Percentiles rank a stretch among this genome's conserved stretches.
phyloP scores from a whole-genome alignment of 306 rosid species.

The Castanea sativa region DNA sequence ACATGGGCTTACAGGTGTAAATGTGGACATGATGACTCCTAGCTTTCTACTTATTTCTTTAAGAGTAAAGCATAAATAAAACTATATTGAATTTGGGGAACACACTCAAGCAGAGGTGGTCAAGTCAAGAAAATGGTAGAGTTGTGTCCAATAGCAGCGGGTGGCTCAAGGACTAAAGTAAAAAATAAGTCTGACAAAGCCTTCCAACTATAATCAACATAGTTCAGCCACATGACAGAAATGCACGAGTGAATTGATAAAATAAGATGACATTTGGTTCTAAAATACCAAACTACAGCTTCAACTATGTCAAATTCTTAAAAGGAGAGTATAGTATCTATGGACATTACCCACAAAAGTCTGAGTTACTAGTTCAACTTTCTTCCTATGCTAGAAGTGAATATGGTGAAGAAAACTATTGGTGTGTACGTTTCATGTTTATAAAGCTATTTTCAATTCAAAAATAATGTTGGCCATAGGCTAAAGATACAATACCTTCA shows the following conservation, averaged over 20 bases:
- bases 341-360: no score
- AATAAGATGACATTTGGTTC: not conserved
- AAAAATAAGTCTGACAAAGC: slow-evolving; percentile 31
- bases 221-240: slow-evolving; percentile 8
- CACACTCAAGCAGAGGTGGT: slow-evolving; percentile 29
- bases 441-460: no score
- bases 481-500: not conserved
- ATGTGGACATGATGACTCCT: slow-evolving; percentile 19
- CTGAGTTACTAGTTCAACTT: not conserved
- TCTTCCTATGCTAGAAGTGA: not conserved
- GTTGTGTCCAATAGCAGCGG: slow-evolving; percentile 29
- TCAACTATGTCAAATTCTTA: no score
- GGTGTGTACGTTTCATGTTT: not conserved
- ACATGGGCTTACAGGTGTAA: slow-evolving; percentile 37
- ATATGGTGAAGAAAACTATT: not conserved
- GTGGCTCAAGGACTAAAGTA: slow-evolving; percentile 71
- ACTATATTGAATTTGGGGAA: slow-evolving; percentile 7
- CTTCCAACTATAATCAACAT: slow-evolving; percentile 19
- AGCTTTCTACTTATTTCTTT: not conserved
- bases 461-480: not conserved
- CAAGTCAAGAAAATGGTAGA: slow-evolving; percentile 37
- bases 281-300: no score
- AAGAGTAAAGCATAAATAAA: slow-evolving; percentile 5
- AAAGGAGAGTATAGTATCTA: no score
- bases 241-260: slow-evolving; percentile 14